A percentile compares a stretch with the other conserved stretches of the same genome.
Conservation (phyloP, 305 asterid genomes). For the Coffea humblotiana region DNA sequence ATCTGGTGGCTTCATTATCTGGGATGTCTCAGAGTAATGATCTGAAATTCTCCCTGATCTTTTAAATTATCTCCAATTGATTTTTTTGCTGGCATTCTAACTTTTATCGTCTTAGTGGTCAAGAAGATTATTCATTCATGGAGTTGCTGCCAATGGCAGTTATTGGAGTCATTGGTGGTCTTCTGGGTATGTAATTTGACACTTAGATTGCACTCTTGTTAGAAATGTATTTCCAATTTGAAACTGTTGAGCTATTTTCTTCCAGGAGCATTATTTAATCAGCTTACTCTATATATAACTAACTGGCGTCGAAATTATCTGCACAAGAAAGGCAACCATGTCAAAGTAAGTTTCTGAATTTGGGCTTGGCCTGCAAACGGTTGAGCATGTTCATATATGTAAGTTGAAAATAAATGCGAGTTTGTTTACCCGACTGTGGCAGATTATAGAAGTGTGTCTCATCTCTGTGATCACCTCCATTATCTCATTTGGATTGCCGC, state of each 20-base stretch:
- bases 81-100: slow-evolving; percentile 34
- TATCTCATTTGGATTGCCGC: slow-evolving; percentile 91
- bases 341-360: slow-evolving; percentile 60
- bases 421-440: slow-evolving; percentile 27
- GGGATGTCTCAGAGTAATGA: slow-evolving; percentile 90
- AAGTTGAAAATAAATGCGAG: slow-evolving; percentile 13
- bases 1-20: slow-evolving; percentile 94
- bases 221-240: slow-evolving; percentile 15
- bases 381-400: slow-evolving; percentile 19
- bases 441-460: slow-evolving; percentile 90
- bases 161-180: slow-evolving; percentile 95
- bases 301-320: slow-evolving; percentile 87
- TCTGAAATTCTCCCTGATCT: slow-evolving; percentile 34
- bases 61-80: slow-evolving; percentile 21
- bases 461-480: slow-evolving; percentile 80
- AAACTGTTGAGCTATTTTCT: slow-evolving; percentile 13
- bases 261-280: slow-evolving; percentile 94
- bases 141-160: slow-evolving; percentile 96
- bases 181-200: slow-evolving; percentile 65
- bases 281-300: slow-evolving; percentile 78
- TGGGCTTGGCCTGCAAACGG: neutral
- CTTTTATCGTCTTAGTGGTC: slow-evolving; percentile 71
- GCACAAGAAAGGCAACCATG: slow-evolving; percentile 88
- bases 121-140: slow-evolving; percentile 95
- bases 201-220: slow-evolving; percentile 20